phyloP scores from a whole-genome alignment of 2,329 filamentous ascomycete species.

The Talaromyces sp. region DNA sequence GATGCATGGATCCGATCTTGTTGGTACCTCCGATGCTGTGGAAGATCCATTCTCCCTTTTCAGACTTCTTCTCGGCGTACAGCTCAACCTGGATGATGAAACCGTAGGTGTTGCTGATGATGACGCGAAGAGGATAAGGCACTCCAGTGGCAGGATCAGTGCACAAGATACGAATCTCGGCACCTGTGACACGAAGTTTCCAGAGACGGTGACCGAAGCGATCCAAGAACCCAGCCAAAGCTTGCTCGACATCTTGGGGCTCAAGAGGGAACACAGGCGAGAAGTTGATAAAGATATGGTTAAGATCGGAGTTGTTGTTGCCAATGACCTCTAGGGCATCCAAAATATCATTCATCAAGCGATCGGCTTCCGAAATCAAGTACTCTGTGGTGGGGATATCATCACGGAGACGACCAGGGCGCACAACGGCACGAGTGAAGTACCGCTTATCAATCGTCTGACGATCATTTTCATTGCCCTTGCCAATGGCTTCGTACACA shows the following conservation, averaged over 20 bases:
- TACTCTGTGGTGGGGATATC: slow-evolving; percentile 99
- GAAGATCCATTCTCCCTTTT: slow-evolving; percentile 98
- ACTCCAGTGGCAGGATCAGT: slow-evolving; percentile 78
- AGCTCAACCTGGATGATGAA: slow-evolving; percentile 97
- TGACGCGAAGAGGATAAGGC: slow-evolving; percentile 86
- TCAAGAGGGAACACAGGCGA: slow-evolving; percentile 90
- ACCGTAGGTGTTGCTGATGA: slow-evolving; percentile 97
- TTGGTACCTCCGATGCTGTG: slow-evolving; percentile 93
- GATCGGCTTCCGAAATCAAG: slow-evolving; percentile 92
- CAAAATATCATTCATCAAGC: slow-evolving; percentile 94
- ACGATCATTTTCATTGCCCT: slow-evolving; percentile 79
- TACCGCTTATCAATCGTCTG: slow-evolving; percentile 69
- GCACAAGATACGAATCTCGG: slow-evolving; percentile 97
- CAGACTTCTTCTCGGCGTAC: slow-evolving; percentile 95
- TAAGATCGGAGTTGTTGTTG: slow-evolving; percentile 98
- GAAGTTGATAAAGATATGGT: slow-evolving; percentile 99
- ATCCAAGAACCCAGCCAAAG: slow-evolving; percentile 89
- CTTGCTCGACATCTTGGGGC: slow-evolving; percentile 84
- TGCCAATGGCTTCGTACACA: slow-evolving; percentile 94
- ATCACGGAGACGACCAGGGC: slow-evolving; percentile 87
- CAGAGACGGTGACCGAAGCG: slow-evolving; percentile 92
- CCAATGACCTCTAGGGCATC: slow-evolving; percentile 97
- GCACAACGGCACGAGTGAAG: slow-evolving; percentile 93
- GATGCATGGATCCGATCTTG: slow-evolving; percentile 91
- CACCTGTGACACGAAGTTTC: slow-evolving; percentile 92